Evolutionary conservation across 108 stramenopile species (phyloP).

Genomic region (Nitzschia sp.): DNA sequence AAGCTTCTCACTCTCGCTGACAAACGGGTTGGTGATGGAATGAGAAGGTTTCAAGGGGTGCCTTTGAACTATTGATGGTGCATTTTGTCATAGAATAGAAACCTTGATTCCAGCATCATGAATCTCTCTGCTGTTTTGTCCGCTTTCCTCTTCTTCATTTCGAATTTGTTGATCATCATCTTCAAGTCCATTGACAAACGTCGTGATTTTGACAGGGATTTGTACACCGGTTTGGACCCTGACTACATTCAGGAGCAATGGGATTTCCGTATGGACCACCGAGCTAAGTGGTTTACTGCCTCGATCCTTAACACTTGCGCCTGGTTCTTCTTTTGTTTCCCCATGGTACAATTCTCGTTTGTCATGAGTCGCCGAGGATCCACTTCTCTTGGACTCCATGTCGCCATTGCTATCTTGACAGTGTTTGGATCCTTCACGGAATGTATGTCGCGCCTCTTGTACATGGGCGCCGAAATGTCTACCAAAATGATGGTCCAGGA

Average conservation of each 20-base stretch:
- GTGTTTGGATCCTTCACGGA: slow-evolving; percentile 63
- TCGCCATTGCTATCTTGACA: slow-evolving; percentile 51
- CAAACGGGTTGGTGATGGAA: too few species aligned
- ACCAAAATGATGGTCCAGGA: slow-evolving; percentile 49
- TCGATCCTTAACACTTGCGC: slow-evolving; percentile 53
- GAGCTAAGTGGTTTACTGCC: slow-evolving; percentile 12
- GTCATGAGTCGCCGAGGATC: slow-evolving; percentile 52
- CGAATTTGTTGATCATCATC: slow-evolving; percentile 5
- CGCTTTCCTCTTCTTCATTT: slow-evolving; percentile 23
- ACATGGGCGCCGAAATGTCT: slow-evolving; percentile 51
- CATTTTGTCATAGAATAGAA: too few species aligned
- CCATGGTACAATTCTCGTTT: slow-evolving; percentile 70
- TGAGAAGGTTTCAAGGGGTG: too few species aligned
- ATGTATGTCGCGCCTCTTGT: slow-evolving; percentile 53
- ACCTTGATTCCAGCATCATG: slow-evolving; percentile 4
- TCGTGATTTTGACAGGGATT: slow-evolving; percentile 13
- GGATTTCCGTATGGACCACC: slow-evolving; percentile 31
- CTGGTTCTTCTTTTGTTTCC: slow-evolving; percentile 65
- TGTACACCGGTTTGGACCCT: slow-evolving; percentile 53
- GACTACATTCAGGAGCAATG: slow-evolving; percentile 53
- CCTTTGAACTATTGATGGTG: too few species aligned
- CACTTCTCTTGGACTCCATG: slow-evolving; percentile 50
- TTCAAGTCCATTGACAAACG: slow-evolving; percentile 4
- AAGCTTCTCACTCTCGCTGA: too few species aligned
- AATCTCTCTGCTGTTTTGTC: slow-evolving; percentile 25